Percentiles rank a stretch among this genome's conserved stretches.
Evolutionary conservation across 805 yeast species (phyloP).

Genomic region (Starmerella powellii): DNA sequence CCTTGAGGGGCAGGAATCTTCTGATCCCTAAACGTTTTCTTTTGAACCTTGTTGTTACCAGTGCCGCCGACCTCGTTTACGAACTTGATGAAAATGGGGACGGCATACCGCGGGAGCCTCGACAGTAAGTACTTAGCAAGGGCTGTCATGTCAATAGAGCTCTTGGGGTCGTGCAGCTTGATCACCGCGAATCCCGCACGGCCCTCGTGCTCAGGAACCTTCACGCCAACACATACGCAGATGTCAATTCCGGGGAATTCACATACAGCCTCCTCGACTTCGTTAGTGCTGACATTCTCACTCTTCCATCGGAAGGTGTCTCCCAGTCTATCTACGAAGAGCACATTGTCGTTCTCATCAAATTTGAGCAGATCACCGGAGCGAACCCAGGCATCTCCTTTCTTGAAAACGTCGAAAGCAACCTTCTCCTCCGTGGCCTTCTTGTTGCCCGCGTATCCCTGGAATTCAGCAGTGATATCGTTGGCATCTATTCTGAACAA

Average conservation of each 20-base stretch:
- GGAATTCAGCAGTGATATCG: slow-evolving; percentile 64
- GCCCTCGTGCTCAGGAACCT: slow-evolving; percentile 81
- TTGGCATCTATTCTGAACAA: slow-evolving; percentile 58
- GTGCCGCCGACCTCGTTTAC: slow-evolving; percentile 49
- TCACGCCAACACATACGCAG: slow-evolving; percentile 78
- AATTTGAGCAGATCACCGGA: slow-evolving; percentile 69
- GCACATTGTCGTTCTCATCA: slow-evolving; percentile 58
- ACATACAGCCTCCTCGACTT: slow-evolving; percentile 61
- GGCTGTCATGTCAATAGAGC: slow-evolving; percentile 31
- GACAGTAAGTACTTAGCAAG: slow-evolving; percentile 31
- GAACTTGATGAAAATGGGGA: slow-evolving; percentile 71
- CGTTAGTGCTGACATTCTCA: slow-evolving; percentile 87
- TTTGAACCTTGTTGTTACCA: slow-evolving; percentile 79
- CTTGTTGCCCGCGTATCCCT: slow-evolving; percentile 76
- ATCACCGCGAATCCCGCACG: slow-evolving; percentile 84
- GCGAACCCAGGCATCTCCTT: slow-evolving; percentile 87
- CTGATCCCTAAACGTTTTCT: slow-evolving; percentile 39
- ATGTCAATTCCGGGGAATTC: slow-evolving; percentile 34
- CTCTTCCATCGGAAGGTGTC: slow-evolving; percentile 96
- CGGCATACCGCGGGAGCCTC: slow-evolving; percentile 68
- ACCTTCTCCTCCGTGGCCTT: slow-evolving; percentile 70
- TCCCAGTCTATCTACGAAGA: slow-evolving; percentile 84
- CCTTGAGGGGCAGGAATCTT: slow-evolving; percentile 27
- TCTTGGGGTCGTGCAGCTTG: slow-evolving; percentile 35
- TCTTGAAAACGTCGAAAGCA: slow-evolving; percentile 55